Conservation (phyloP, 192 early-diverging fungal genomes). For the Kickxella alabastrina region DNA sequence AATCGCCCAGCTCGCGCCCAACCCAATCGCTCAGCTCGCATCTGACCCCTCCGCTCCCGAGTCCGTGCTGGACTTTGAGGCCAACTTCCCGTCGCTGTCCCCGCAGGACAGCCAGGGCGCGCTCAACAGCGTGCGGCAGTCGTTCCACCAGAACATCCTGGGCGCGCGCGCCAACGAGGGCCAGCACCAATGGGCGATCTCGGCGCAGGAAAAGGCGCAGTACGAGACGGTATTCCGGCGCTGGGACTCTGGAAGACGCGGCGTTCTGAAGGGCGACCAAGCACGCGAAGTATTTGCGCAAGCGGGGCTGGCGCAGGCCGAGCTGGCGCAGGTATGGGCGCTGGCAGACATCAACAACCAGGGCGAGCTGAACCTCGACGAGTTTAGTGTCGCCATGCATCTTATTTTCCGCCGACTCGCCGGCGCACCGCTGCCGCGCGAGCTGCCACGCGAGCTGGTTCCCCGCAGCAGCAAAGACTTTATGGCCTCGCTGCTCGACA, state of each 20-base stretch:
- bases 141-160: constrained; percentile 26
- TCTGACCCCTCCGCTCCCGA: constrained; percentile 10
- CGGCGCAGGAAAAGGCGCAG: constrained; percentile 22
- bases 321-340: constrained; percentile 57
- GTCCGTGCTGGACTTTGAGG: constrained; percentile 31
- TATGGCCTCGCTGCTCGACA: constrained; percentile 54
- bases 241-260: constrained; percentile 52
- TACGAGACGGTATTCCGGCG: constrained; percentile 49
- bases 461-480: constrained; percentile 85
- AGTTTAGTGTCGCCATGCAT: constrained; percentile 97
- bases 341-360: constrained; percentile 43
- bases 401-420: constrained; percentile 85
- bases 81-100: constrained; percentile 23
- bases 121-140: constrained; percentile 30
- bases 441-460: constrained; percentile 77
- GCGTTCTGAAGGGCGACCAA: constrained; percentile 52
- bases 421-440: constrained; percentile 73
- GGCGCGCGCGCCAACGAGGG: constrained; percentile 18
- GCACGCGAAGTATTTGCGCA: constrained; percentile 62
- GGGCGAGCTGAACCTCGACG: constrained; percentile 89
- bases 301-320: constrained; percentile 49
- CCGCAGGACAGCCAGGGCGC: constrained; percentile 5
- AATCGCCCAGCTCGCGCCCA: background rate
- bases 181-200: constrained; percentile 43
- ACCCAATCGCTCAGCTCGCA: background rate